Conservation (phyloP, 331 rosid genomes). For the Cydonia oblonga region DNA sequence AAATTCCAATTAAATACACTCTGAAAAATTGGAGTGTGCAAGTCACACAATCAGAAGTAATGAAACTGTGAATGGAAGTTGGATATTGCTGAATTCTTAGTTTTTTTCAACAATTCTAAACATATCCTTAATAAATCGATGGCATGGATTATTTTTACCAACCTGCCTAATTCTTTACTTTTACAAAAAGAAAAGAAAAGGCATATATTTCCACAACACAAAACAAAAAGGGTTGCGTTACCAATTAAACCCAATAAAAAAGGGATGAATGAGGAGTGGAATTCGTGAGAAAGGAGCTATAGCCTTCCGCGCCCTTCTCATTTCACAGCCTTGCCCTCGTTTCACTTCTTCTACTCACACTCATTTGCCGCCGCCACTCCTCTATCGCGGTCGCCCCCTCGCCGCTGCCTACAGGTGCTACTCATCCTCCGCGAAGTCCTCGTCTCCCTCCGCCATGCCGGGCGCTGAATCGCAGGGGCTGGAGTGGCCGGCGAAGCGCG, state of each 20-base stretch:
- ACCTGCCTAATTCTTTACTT: too few species aligned
- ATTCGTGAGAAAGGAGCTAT: constrained; percentile 2
- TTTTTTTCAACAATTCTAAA: too few species aligned
- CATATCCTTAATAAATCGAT: too few species aligned
- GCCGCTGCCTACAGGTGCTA: neutral
- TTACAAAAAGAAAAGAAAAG: too few species aligned
- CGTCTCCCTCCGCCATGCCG: constrained; percentile 31
- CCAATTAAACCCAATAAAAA: neutral
- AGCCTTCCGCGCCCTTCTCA: neutral
- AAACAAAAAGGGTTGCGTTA: neutral
- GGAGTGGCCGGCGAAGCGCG: constrained; percentile 68
- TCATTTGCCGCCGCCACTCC: constrained; percentile 13
- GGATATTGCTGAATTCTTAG: too few species aligned
- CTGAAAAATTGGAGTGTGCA: too few species aligned
- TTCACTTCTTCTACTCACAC: neutral
- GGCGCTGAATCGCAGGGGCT: constrained; percentile 20
- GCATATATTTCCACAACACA: neutral
- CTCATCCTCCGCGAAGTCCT: neutral
- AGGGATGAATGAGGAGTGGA: constrained; percentile 19
- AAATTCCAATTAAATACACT: too few species aligned
- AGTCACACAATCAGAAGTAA: too few species aligned
- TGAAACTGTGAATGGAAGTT: too few species aligned
- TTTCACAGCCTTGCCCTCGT: neutral
- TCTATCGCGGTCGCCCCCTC: neutral
- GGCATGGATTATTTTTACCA: too few species aligned